Evolutionary conservation across 352 stramenopile genomes (phyloP).

Genomic region (Phytophthora melonis): DNA sequence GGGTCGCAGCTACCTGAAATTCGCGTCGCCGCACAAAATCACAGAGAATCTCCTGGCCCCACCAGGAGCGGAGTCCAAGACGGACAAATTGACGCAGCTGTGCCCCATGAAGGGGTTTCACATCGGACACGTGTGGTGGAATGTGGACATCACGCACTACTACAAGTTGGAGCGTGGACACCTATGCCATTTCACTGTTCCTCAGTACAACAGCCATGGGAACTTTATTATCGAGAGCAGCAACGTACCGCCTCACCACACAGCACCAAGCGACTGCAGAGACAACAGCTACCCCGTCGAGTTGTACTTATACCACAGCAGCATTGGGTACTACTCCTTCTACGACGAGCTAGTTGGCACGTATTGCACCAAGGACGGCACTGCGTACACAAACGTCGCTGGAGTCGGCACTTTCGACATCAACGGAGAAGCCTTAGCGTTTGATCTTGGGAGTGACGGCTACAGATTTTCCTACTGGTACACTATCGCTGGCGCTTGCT

Average conservation of each 20-base stretch:
- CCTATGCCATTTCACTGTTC: constrained; percentile 21
- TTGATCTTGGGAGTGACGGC: neutral
- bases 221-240: constrained; percentile 6
- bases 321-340: constrained; percentile 18
- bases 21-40: constrained; percentile 6
- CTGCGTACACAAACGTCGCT: constrained; percentile 4
- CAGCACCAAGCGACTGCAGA: neutral
- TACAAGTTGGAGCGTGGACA: neutral
- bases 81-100: neutral
- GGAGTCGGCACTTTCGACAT: constrained; percentile 20
- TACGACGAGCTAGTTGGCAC: constrained; percentile 13
- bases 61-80: neutral
- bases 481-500: neutral
- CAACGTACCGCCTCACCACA: neutral
- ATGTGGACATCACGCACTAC: constrained; percentile 14
- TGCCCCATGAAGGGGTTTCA: constrained; percentile 6
- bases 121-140: constrained; percentile 26
- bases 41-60: neutral
- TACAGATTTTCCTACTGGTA: constrained; percentile 26
- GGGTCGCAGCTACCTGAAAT: constrained; percentile 5
- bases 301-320: constrained; percentile 17
- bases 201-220: constrained; percentile 24
- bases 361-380: constrained; percentile 4
- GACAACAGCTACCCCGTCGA: constrained; percentile 2
- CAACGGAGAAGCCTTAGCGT: constrained; percentile 10